Base-by-base conservation (phyloP, 495 filamentous ascomycete genomes). In the Tuber umbilicatum region DNA sequence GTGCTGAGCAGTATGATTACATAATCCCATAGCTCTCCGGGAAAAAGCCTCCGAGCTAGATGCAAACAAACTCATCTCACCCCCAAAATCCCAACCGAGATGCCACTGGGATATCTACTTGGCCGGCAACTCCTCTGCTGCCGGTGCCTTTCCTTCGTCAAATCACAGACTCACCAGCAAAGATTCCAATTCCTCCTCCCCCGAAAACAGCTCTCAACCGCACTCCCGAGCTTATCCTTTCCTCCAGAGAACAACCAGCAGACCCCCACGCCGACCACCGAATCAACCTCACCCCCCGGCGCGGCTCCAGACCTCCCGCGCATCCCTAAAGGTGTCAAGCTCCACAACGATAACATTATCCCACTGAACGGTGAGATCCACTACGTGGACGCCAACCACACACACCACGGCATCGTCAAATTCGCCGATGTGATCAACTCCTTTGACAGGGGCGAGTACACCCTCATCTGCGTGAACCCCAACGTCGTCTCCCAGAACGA, bases 311-410 rank as follows among this genome's bases (percentile, higher is more conserved):
- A 60, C 55, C 55, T 60, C 12, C 14, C n/a, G 10, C n/a, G 31
- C n/a, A 60, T 60, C n/a, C 55, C 55, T 5, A 60, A 60, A 60
- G 31, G 31, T n/a, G n/a, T 16, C 55, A 60, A 45, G 31, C 71
- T 71, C 35, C 84, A 80, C 42, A 85, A 89, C 72, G 86, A 86
- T 78, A 83, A 82, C 21, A 89, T 89, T 64, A 43, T 55, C 39
- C 73, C 83, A n/a, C 17, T 79, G 23, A 55, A 60, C 23, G 69
- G 74, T 1, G 78, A 83, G 67, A 79, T 89, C 14, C 84, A 85
- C 73, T 74, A 88, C 35, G 87, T 89, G 64, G 85, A 88, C 73
- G 81, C 84, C 7, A 76, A 83, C 35, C 84, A 84, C 47, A 74
- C 76, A 70, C 84, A 87, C 47, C 84, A 87, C 31, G 75, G 82